Conservation (phyloP, 371 early-diverging fungal genomes). For the Batrachochytrium dendrobatidis region DNA sequence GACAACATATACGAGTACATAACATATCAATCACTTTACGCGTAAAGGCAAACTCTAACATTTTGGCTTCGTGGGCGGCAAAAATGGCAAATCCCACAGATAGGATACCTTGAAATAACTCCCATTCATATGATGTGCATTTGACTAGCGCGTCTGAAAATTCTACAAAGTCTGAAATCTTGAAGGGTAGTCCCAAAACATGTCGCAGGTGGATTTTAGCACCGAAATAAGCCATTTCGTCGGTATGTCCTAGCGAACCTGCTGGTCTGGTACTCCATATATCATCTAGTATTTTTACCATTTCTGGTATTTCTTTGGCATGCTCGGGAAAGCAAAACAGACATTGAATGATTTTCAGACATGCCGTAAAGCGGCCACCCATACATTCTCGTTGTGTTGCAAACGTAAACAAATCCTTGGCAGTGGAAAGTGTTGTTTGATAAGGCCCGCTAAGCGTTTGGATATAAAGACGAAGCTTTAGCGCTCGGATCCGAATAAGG, state of each 20-base stretch:
- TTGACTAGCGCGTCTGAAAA: not conserved
- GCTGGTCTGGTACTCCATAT: slow-evolving; percentile 8
- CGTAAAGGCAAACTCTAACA: not conserved
- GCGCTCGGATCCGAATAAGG: slow-evolving; percentile 11
- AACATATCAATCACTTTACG: slow-evolving; percentile 5
- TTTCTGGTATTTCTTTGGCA: slow-evolving; percentile 15
- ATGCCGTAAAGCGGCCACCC: slow-evolving; percentile 25
- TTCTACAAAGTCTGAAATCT: not conserved
- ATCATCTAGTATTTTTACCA: slow-evolving; percentile 1
- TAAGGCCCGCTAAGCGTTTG: slow-evolving; percentile 11
- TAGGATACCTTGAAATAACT: slow-evolving; percentile 6
- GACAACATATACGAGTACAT: slow-evolving; percentile 6
- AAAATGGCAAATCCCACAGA: slow-evolving; percentile 4
- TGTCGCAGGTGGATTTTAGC: slow-evolving; percentile 1
- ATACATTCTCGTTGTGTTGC: slow-evolving; percentile 20
- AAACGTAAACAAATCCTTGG: slow-evolving; percentile 19
- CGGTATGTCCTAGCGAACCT: not conserved
- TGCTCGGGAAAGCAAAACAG: slow-evolving; percentile 11
- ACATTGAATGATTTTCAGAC: slow-evolving; percentile 17
- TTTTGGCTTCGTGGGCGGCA: not conserved
- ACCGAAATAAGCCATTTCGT: slow-evolving; percentile 6
- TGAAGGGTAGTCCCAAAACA: not conserved
- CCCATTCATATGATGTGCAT: slow-evolving; percentile 3
- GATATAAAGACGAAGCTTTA: slow-evolving; percentile 15
- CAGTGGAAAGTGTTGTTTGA: slow-evolving; percentile 5